These are phyloP conservation scores for Cenchrus fungigraminus DNA, from an alignment of 176 grass and related monocot species.

Conservation along the genomic window DNA sequence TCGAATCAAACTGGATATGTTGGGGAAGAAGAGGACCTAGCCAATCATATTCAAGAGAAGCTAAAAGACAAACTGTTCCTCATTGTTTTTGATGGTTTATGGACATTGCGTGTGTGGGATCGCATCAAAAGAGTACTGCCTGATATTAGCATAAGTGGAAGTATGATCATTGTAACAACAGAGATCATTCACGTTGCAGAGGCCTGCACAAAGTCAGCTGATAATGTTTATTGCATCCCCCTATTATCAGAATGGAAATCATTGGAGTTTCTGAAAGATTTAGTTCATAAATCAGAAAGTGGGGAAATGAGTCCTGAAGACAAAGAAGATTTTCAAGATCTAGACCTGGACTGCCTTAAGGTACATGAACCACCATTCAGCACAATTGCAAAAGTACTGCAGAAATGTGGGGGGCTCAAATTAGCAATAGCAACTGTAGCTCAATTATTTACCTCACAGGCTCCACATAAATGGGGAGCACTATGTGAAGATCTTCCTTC, in stretches of 20 bases:
- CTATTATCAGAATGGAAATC: background rate
- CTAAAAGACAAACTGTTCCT: background rate
- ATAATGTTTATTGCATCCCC: background rate
- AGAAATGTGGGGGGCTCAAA: background rate
- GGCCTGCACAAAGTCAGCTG: background rate
- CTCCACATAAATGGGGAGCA: background rate
- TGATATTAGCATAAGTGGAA: background rate
- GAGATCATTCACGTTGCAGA: background rate
- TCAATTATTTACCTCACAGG: background rate
- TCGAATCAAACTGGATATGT: background rate
- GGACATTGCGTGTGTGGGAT: background rate
- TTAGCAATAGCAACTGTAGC: background rate
- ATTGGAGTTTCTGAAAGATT: background rate
- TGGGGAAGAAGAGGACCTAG: background rate
- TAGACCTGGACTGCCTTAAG: background rate
- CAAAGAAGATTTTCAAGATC: background rate
- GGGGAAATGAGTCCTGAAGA: background rate
- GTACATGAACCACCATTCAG: background rate
- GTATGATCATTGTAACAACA: background rate
- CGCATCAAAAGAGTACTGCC: background rate
- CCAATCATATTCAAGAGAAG: background rate
- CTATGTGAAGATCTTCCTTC: constrained; percentile 7
- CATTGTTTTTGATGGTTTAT: constrained; percentile 4
- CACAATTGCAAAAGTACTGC: background rate
- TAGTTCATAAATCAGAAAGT: background rate